A percentile compares a stretch with the other conserved stretches of the same genome.
phyloP scores from a whole-genome alignment of 2,329 filamentous ascomycete species.

The Pezicula rhizophila region DNA sequence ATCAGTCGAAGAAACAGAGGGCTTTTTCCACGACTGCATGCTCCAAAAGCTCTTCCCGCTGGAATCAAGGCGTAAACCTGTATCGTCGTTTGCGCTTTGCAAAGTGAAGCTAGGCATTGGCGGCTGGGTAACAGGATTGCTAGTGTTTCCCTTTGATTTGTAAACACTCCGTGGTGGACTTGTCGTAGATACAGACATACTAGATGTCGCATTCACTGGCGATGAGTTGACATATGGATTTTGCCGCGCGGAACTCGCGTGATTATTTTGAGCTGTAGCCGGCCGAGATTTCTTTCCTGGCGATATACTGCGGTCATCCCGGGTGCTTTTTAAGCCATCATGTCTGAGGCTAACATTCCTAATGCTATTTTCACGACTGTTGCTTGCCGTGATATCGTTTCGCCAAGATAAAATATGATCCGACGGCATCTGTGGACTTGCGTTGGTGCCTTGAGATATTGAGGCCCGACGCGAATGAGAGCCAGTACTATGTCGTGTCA shows the following conservation, averaged over 20 bases:
- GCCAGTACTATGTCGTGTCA: slow-evolving; percentile 43
- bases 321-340: slow-evolving; percentile 35
- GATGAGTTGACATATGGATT: slow-evolving; percentile 18
- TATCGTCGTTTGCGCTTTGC: slow-evolving; percentile 36
- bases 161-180: slow-evolving; percentile 21
- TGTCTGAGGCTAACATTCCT: slow-evolving; percentile 16
- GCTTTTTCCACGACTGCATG: slow-evolving; percentile 42
- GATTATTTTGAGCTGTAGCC: slow-evolving; percentile 15
- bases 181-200: slow-evolving; percentile 15
- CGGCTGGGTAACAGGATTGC: slow-evolving; percentile 28
- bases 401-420: slow-evolving; percentile 89
- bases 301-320: slow-evolving; percentile 48
- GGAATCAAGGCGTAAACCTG: slow-evolving; percentile 31
- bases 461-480: slow-evolving; percentile 37
- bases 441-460: slow-evolving; percentile 26
- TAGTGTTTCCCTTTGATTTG: slow-evolving; percentile 6
- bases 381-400: slow-evolving; percentile 54
- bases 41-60: slow-evolving; percentile 48
- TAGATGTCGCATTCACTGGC: slow-evolving; percentile 14
- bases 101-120: slow-evolving; percentile 53
- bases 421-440: slow-evolving; percentile 29
- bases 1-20: slow-evolving; percentile 8
- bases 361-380: slow-evolving; percentile 35
- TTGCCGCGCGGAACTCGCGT: slow-evolving; percentile 22
- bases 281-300: slow-evolving; percentile 27